Percentiles rank a stretch among this genome's conserved stretches.
Evolutionary conservation across 2,329 filamentous ascomycete species (phyloP).

Genomic region (Alternaria alternata): DNA sequence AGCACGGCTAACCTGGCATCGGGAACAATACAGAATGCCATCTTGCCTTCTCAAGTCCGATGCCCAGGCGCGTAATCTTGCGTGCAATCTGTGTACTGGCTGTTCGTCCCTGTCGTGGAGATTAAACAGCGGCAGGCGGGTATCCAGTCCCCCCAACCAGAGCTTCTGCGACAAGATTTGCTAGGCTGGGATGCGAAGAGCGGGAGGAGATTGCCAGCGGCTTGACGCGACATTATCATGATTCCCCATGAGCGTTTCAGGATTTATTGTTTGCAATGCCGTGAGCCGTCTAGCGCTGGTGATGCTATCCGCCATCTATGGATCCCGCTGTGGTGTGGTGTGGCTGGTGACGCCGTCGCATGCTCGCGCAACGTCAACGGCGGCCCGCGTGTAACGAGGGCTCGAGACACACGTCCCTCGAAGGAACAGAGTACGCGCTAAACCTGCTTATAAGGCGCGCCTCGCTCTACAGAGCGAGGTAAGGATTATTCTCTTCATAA

Average conservation of each 20-base stretch:
- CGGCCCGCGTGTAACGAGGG: too few species aligned
- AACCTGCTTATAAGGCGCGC: too few species aligned
- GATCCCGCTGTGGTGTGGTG: not conserved
- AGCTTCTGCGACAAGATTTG: not conserved
- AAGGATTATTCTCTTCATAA: too few species aligned
- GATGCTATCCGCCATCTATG: not conserved
- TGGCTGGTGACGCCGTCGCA: constrained; percentile 6
- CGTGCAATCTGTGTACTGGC: not conserved
- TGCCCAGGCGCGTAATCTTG: constrained; percentile 2
- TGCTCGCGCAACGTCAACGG: not conserved
- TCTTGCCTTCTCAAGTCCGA: not conserved
- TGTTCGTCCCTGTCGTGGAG: not conserved
- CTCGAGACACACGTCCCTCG: too few species aligned
- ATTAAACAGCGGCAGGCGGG: not conserved
- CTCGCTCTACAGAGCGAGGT: too few species aligned
- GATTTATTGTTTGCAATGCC: not conserved
- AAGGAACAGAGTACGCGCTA: too few species aligned
- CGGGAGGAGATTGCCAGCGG: not conserved
- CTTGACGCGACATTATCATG: not conserved
- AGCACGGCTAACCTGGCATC: constrained; percentile 3
- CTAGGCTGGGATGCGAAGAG: not conserved
- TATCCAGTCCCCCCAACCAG: not conserved
- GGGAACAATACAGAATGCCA: not conserved
- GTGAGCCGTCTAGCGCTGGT: not conserved
- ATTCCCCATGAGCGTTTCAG: not conserved